Base-by-base conservation (phyloP, 1,284 basidiomycete species). In the Coniferiporia weirii region DNA sequence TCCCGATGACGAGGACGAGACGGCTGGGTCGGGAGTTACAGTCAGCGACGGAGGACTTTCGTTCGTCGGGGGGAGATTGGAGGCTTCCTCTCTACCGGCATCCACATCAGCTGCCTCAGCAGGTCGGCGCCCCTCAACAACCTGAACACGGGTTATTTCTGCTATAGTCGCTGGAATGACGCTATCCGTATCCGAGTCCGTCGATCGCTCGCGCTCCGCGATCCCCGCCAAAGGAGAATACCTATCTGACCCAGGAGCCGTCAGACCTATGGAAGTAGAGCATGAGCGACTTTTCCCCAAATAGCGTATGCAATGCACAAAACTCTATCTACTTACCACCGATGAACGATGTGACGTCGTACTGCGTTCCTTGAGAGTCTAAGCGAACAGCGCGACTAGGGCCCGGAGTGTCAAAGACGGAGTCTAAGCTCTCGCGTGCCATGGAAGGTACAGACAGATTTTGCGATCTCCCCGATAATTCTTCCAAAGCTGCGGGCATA, bases 301-400 rank as follows among this genome's bases (percentile, higher is more conserved):
- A 43, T 40, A 4, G 15, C 36, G 15, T 10, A 27, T 43, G 8
- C 27, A 15, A 27, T 40, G 3, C 12, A 44, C 6, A 56, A 22
- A 20, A n/a, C 15, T 46, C 17, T n/a, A 17, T 20, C 17, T 6
- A 69, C 81, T 69, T 63, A 88, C 86, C 77, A 61, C 79, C 83
- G 64, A 89, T 87, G 67, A 89, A 89, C 2, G 87, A 89, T 20
- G 87, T 89, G 20, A 89, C 84, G 63, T 89, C 86, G 64, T 84
- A 87, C 62, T 80, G 82, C 0, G 79, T 85, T 13, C 75, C 81
- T 19, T 68, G 72, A n/a, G 81, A 82, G 55, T 76, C 73, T 50
- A 72, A 66, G 45, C 66, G 68, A 19, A 59, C 45, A 17, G 63
- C 57, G 15, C 65, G 65, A 54, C 68, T 59, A 44, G 56, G 54